Evolutionary conservation across 495 filamentous ascomycete genomes (phyloP).

Genomic region (Penicillium paxilli): DNA sequence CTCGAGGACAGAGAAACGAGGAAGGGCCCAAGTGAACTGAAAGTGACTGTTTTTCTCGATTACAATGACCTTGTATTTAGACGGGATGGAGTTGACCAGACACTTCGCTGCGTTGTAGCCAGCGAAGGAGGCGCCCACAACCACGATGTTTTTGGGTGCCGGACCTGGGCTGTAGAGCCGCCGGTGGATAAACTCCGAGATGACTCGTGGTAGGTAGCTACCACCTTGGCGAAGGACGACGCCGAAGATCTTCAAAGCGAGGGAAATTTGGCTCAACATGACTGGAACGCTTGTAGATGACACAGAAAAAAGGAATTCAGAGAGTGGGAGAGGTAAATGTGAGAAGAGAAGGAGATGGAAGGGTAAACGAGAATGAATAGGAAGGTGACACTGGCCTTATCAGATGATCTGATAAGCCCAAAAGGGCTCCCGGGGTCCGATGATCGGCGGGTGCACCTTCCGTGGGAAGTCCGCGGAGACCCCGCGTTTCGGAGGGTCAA

Average conservation of each 20-base stretch:
- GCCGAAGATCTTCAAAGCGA: slow-evolving; percentile 15
- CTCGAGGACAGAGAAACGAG: slow-evolving; percentile 37
- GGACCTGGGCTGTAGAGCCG: slow-evolving; percentile 12
- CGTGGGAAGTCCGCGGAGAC: slow-evolving; percentile 12
- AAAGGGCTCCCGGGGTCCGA: too few species aligned
- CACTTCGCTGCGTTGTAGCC: slow-evolving; percentile 46
- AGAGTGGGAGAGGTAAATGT: background rate
- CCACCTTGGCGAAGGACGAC: slow-evolving; percentile 20
- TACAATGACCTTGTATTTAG: slow-evolving; percentile 50
- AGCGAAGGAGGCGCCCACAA: slow-evolving; percentile 58
- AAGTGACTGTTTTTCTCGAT: slow-evolving; percentile 61
- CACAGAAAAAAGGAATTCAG: background rate
- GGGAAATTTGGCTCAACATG: slow-evolving; percentile 5
- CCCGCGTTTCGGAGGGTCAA: too few species aligned
- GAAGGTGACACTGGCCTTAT: too few species aligned
- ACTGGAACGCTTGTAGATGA: background rate
- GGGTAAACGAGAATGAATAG: too few species aligned
- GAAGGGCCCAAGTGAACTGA: slow-evolving; percentile 57
- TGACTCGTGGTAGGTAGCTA: slow-evolving; percentile 11
- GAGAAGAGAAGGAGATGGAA: too few species aligned
- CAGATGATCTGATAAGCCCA: too few species aligned
- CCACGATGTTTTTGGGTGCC: slow-evolving; percentile 45
- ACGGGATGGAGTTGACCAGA: slow-evolving; percentile 47
- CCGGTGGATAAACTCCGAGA: slow-evolving; percentile 15
- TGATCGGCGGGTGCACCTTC: too few species aligned